Conservation (phyloP, 169 alveolate genomes). For the Cryptosporidium viatorum region DNA sequence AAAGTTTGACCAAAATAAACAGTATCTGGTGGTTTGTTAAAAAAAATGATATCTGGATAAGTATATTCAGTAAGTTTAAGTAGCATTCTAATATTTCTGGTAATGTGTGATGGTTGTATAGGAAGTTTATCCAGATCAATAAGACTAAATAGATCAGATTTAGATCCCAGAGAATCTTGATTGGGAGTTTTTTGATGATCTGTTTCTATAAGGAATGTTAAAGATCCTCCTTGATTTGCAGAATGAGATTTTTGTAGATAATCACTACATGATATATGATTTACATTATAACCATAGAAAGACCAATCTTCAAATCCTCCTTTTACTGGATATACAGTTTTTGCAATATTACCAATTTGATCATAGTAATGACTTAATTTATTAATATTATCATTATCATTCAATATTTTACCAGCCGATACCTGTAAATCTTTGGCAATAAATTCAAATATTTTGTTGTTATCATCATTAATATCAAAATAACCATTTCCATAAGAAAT, state of each 20-base stretch:
- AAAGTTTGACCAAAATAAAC: constrained; percentile 53
- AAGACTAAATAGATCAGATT: constrained; percentile 11
- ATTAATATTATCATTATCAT: not conserved
- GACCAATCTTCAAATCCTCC: constrained; percentile 75
- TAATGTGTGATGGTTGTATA: constrained; percentile 47
- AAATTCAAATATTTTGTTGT: constrained; percentile 13
- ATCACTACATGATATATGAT: constrained; percentile 4
- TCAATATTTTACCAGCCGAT: constrained; percentile 40
- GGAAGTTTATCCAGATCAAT: constrained; percentile 23
- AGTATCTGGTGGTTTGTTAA: constrained; percentile 32
- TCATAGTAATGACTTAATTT: not conserved
- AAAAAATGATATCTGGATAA: constrained; percentile 38
- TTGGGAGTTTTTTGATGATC: constrained; percentile 20
- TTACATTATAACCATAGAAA: constrained; percentile 19
- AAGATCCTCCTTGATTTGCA: constrained; percentile 47
- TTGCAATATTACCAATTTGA: constrained; percentile 20
- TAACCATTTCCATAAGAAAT: constrained; percentile 57
- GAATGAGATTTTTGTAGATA: not conserved
- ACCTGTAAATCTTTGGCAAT: constrained; percentile 46
- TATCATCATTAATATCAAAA: not conserved
- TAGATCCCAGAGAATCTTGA: constrained; percentile 14
- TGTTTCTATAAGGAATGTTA: constrained; percentile 55
- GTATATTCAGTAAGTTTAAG: constrained; percentile 26
- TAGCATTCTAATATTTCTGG: constrained; percentile 52
- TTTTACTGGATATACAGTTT: constrained; percentile 52